These are phyloP conservation scores for Arachis stenosperma DNA, from an alignment of 306 rosid species.

Conservation along the genomic window DNA sequence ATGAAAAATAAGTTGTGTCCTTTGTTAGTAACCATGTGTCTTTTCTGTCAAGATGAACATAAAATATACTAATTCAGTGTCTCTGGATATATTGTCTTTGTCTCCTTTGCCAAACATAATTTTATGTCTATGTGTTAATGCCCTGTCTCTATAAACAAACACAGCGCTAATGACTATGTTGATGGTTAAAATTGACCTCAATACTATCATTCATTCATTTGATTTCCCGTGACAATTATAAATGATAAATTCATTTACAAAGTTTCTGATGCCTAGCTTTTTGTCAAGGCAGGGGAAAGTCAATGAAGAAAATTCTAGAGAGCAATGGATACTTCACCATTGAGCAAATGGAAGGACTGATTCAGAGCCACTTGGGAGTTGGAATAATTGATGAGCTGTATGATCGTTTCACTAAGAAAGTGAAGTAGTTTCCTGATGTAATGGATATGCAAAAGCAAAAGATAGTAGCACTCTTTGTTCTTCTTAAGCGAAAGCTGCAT, in stretches of 20 bases:
- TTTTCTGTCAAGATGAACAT: no score
- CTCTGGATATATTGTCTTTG: no score
- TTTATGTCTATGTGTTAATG: no score
- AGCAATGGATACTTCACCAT: conserved; percentile 38
- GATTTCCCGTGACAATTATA: no score
- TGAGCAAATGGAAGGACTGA: conserved; percentile 28
- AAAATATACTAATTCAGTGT: no score
- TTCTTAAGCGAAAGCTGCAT: conserved; percentile 38
- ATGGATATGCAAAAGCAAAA: conserved; percentile 14
- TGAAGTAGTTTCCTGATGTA: conserved; percentile 28
- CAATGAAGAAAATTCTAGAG: conserved; percentile 31
- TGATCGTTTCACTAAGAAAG: conserved; percentile 35
- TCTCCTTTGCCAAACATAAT: no score
- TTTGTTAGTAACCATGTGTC: no score
- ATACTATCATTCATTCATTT: no score
- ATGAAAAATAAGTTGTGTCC: no score
- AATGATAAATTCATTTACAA: not conserved
- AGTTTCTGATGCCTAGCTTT: not conserved
- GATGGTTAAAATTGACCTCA: no score
- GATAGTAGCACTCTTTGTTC: conserved; percentile 5
- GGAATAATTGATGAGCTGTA: conserved; percentile 39
- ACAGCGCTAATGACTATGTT: no score
- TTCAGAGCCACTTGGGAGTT: conserved; percentile 42
- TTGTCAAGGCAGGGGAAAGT: conserved; percentile 38
- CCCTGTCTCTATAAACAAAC: no score